Evolutionary conservation across 352 stramenopile species (phyloP).

Genomic region (Hyaloperonospora brassicae): DNA sequence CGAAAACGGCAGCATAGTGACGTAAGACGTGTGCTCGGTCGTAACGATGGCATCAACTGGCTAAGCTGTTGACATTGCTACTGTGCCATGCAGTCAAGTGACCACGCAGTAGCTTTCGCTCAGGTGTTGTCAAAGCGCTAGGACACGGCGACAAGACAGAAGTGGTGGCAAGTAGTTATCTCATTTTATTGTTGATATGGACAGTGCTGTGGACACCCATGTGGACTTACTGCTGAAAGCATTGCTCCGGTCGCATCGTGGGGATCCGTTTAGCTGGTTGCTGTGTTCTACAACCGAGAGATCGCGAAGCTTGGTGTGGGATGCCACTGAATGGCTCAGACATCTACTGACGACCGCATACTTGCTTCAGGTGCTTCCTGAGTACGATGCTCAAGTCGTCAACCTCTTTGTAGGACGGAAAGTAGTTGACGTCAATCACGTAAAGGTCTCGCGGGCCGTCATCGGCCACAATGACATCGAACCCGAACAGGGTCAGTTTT

Average conservation of each 20-base stretch:
- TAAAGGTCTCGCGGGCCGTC: slow-evolving; percentile 38
- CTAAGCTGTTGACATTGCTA: too few species aligned
- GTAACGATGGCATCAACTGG: too few species aligned
- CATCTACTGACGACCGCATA: slow-evolving; percentile 24
- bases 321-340: neutral
- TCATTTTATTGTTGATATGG: too few species aligned
- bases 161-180: too few species aligned
- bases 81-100: too few species aligned
- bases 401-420: slow-evolving; percentile 80
- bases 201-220: too few species aligned
- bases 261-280: slow-evolving; percentile 46
- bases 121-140: too few species aligned
- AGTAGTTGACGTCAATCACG: slow-evolving; percentile 86
- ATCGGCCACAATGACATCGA: slow-evolving; percentile 77
- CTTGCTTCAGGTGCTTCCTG: slow-evolving; percentile 48
- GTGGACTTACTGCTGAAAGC: too few species aligned
- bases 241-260: slow-evolving; percentile 6
- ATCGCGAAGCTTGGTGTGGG: neutral
- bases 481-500: slow-evolving; percentile 71
- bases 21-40: too few species aligned
- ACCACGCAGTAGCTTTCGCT: too few species aligned
- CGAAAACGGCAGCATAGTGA: too few species aligned
- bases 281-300: slow-evolving; percentile 36
- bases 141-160: too few species aligned
- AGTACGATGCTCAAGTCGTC: slow-evolving; percentile 53